A percentile compares a stretch with the other conserved stretches of the same genome.
These are phyloP conservation scores for Dioscorea zingiberensis DNA, from an alignment of 106 monocot genomes.

Conservation along the genomic window DNA sequence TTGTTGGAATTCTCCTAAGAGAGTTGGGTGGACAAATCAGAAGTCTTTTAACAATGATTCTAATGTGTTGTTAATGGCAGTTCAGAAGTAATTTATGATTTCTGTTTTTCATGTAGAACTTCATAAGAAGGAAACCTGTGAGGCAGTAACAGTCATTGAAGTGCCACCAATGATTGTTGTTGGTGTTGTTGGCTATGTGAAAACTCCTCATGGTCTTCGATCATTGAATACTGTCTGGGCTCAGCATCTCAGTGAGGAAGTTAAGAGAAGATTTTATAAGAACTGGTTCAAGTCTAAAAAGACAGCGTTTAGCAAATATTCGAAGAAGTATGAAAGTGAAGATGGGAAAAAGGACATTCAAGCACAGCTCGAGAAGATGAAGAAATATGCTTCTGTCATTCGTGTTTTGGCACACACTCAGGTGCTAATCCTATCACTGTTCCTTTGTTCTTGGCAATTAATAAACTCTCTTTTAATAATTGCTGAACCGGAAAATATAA, in stretches of 20 bases:
- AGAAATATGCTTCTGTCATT: constrained; percentile 43
- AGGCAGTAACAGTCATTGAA: constrained; percentile 51
- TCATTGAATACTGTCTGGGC: constrained; percentile 46
- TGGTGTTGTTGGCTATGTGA: constrained; percentile 53
- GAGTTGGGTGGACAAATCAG: background rate
- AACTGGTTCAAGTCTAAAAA: constrained; percentile 56
- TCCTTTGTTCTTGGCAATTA: background rate
- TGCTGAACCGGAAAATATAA: no score
- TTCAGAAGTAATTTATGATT: background rate
- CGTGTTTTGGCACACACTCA: constrained; percentile 55
- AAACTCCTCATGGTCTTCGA: constrained; percentile 45
- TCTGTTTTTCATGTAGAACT: constrained; percentile 23
- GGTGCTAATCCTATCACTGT: constrained; percentile 6
- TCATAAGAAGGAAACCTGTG: constrained; percentile 60
- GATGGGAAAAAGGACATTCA: constrained; percentile 39
- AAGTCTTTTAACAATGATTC: background rate
- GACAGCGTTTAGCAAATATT: constrained; percentile 43
- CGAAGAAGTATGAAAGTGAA: constrained; percentile 42
- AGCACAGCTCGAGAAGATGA: constrained; percentile 45
- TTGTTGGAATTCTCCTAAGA: no score
- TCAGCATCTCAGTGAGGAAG: constrained; percentile 48
- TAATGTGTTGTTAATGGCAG: background rate
- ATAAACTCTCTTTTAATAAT: background rate
- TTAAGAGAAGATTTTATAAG: constrained; percentile 50
- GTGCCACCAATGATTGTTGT: constrained; percentile 49